These are phyloP conservation scores for Leccinum ochraceum DNA, from an alignment of 768 basidiomycete species.

Conservation along the genomic window DNA sequence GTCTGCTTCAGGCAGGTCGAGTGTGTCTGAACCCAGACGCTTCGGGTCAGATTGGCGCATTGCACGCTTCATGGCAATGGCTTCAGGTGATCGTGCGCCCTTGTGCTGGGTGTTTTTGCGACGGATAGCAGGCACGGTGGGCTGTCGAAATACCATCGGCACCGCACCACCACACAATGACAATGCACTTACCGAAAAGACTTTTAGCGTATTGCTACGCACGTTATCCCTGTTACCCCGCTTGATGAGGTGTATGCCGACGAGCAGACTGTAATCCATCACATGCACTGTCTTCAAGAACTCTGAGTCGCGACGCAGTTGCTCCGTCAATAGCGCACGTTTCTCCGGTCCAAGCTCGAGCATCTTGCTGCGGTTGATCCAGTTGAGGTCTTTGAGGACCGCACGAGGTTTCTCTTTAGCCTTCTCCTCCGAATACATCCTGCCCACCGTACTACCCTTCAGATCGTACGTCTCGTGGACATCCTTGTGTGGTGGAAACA, in stretches of 20 bases:
- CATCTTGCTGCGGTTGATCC: constrained; percentile 77
- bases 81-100: constrained; percentile 64
- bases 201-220: constrained; percentile 85
- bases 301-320: constrained; percentile 84
- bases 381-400: constrained; percentile 95
- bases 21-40: constrained; percentile 52
- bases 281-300: constrained; percentile 81
- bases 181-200: constrained; percentile 74
- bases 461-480: constrained; percentile 98
- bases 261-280: constrained; percentile 95
- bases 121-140: constrained; percentile 65
- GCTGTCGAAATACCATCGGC: constrained; percentile 42
- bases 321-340: constrained; percentile 85
- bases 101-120: constrained; percentile 61
- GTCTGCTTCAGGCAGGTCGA: constrained; percentile 64
- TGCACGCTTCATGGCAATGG: constrained; percentile 81
- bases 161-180: neutral
- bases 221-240: constrained; percentile 92
- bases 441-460: constrained; percentile 91
- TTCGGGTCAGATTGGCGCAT: constrained; percentile 84
- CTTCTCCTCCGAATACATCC: constrained; percentile 85
- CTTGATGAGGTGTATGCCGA: constrained; percentile 91
- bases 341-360: constrained; percentile 97
- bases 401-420: constrained; percentile 76
- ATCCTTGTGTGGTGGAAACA: constrained; percentile 97